Percentiles rank a stretch among this genome's conserved stretches.
phyloP scores from a whole-genome alignment of 306 rosid species.

The Boehmeria nivea region DNA sequence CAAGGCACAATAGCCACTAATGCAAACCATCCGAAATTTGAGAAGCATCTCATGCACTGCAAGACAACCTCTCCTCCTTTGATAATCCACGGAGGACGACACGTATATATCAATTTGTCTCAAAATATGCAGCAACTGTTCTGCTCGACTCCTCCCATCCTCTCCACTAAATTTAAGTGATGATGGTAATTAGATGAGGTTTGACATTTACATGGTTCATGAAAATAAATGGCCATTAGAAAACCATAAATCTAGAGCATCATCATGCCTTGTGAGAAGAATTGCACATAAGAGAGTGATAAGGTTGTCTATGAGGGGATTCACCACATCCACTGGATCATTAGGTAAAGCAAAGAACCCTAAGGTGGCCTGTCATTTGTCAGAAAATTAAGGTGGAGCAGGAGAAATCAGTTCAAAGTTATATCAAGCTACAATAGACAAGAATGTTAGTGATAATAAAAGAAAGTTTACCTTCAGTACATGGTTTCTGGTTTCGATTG shows the following conservation, averaged over 20 bases:
- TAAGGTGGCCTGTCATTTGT: slow-evolving; percentile 78
- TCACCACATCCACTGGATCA: slow-evolving; percentile 79
- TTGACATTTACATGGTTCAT: slow-evolving; percentile 12
- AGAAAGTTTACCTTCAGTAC: slow-evolving; percentile 66
- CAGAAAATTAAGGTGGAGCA: slow-evolving; percentile 20
- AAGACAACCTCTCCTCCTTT: slow-evolving; percentile 87
- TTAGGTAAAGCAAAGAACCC: slow-evolving; percentile 95
- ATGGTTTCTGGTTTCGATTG: slow-evolving; percentile 84
- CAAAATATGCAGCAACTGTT: slow-evolving; percentile 74
- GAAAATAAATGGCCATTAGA: background rate
- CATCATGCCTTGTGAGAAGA: slow-evolving; percentile 69
- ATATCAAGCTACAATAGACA: background rate
- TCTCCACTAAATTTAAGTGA: slow-evolving; percentile 59
- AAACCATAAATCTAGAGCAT: slow-evolving; percentile 8
- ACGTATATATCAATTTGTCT: slow-evolving; percentile 91
- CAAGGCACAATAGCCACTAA: slow-evolving; percentile 70
- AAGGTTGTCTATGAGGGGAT: slow-evolving; percentile 80
- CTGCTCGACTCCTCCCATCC: slow-evolving; percentile 98
- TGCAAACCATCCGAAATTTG: slow-evolving; percentile 81
- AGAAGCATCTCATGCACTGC: slow-evolving; percentile 94
- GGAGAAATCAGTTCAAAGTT: background rate
- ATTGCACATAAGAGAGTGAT: slow-evolving; percentile 89
- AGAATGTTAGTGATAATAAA: background rate
- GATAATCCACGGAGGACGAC: slow-evolving; percentile 77
- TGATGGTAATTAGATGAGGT: background rate